These are phyloP conservation scores for Hortiboletus flavorubellus DNA, from an alignment of 768 basidiomycete species.

Conservation along the genomic window DNA sequence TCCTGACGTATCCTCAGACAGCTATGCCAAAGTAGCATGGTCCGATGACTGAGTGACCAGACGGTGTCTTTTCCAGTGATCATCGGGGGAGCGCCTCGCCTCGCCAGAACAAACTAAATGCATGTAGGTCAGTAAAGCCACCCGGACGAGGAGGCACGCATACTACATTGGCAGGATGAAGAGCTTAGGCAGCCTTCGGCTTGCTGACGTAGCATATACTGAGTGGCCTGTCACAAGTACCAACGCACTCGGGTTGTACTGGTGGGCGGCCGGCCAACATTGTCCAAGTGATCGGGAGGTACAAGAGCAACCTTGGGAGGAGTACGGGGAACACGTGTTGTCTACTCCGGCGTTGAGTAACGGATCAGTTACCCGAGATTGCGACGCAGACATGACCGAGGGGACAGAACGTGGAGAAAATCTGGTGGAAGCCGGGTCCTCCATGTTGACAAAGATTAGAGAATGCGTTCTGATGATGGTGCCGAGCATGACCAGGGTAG, in stretches of 20 bases:
- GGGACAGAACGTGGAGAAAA: constrained; percentile 54
- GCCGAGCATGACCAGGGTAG: constrained; percentile 61
- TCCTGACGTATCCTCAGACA: constrained; percentile 59
- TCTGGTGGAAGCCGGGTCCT: constrained; percentile 47
- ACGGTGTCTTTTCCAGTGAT: constrained; percentile 55
- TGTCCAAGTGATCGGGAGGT: constrained; percentile 47
- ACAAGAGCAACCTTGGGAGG: constrained; percentile 44
- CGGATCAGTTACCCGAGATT: constrained; percentile 6
- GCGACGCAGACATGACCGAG: constrained; percentile 29
- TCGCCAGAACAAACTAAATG: constrained; percentile 71
- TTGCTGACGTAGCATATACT: constrained; percentile 51
- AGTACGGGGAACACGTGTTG: constrained; percentile 6
- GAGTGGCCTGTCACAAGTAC: constrained; percentile 62
- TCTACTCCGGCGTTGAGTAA: not conserved
- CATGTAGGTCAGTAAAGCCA: not conserved
- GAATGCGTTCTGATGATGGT: constrained; percentile 61
- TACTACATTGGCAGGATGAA: constrained; percentile 69
- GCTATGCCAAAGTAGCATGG: constrained; percentile 69
- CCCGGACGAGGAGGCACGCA: constrained; percentile 18
- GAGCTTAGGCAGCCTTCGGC: constrained; percentile 40
- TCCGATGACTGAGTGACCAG: constrained; percentile 72
- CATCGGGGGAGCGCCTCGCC: constrained; percentile 35
- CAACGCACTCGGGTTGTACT: constrained; percentile 65
- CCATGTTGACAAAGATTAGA: constrained; percentile 56
- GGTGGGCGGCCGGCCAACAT: constrained; percentile 47